Base-by-base conservation (phyloP, 2,329 filamentous ascomycete species). In the Dichotomopilus funicola region DNA sequence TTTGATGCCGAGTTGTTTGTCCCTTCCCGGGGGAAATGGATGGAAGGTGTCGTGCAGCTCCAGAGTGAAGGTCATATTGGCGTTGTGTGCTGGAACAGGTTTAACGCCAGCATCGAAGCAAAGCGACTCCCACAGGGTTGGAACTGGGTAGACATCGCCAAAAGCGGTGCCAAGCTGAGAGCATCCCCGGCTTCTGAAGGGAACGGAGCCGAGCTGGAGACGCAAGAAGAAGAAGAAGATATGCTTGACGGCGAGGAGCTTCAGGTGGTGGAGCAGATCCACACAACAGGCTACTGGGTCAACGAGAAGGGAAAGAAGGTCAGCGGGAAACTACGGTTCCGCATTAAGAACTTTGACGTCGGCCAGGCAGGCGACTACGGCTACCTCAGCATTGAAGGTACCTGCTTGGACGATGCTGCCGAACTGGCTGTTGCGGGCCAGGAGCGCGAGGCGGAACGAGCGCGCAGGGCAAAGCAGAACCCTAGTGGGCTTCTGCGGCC, bases 61-160 rank as follows among this genome's bases (percentile, higher is more conserved):
- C 89, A 95, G 68, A 92, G 87, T 48, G 89, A 94, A 63, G 90
- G 89, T 6, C 90, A 96, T 67, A 79, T 99, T 6, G 91, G 92
- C 19, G 81, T 96, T 2, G 83, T 95, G 9, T 94, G 90, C 69
- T 91, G 90, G 73, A 92, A 92, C 70, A 83, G 90, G 62, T 97
- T 97, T 78, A 95, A 94, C 63, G 89, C 92, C 1, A 89, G 87
- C 44, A 88, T 99, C 57, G 87, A 92, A 64, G 79, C 86, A 27
- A 82, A 81, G 58, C 79, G 89, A 38, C 75, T 99, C 12, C 94
- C 94, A 0, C 71, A 74, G 11, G 79, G 81, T 31, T 99, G 92
- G 94, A 83, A 76, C 59, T 97, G 90, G 87, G 78, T 89, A 12
- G 81, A 84, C 9, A 78, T 83, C 37, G 75, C 78, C 53, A 76